Conservation (phyloP, 805 yeast species). For the Wickerhamomyces chaumierensis region DNA sequence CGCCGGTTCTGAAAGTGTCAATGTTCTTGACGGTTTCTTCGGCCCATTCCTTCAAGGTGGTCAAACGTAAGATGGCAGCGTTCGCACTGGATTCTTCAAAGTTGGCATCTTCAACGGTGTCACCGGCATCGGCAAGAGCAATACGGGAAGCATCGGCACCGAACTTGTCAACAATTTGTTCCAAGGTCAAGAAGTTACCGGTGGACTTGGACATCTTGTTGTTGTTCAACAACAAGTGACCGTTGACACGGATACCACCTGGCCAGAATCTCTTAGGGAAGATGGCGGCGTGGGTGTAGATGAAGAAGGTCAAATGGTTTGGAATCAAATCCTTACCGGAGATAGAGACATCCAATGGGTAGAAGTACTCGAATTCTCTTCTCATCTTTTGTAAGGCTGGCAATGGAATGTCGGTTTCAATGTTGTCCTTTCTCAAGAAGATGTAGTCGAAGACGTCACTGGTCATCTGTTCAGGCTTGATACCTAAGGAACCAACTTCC, state of each 20-base stretch:
- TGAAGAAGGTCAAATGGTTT: slow-evolving; percentile 92
- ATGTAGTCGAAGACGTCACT: slow-evolving; percentile 90
- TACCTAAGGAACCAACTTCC: slow-evolving; percentile 58
- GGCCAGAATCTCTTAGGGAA: slow-evolving; percentile 94
- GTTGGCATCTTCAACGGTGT: slow-evolving; percentile 93
- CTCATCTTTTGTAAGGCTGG: slow-evolving; percentile 64
- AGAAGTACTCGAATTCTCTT: slow-evolving; percentile 93
- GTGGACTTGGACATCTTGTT: slow-evolving; percentile 98
- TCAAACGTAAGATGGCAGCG: slow-evolving; percentile 91
- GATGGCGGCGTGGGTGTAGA: slow-evolving; percentile 84
- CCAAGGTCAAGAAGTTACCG: slow-evolving; percentile 90
- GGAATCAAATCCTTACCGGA: slow-evolving; percentile 97
- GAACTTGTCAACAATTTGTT: slow-evolving; percentile 73
- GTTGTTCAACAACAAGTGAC: slow-evolving; percentile 89
- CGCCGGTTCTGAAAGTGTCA: slow-evolving; percentile 43
- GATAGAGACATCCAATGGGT: slow-evolving; percentile 84
- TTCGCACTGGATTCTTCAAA: slow-evolving; percentile 94
- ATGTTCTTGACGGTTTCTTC: slow-evolving; percentile 55
- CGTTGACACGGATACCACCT: slow-evolving; percentile 84
- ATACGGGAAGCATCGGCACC: slow-evolving; percentile 98
- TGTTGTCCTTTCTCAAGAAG: slow-evolving; percentile 58
- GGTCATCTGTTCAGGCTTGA: slow-evolving; percentile 76
- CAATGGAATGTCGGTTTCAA: slow-evolving; percentile 46
- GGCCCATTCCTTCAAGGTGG: slow-evolving; percentile 90
- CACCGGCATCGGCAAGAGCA: slow-evolving; percentile 98